Base-by-base conservation (phyloP, 1,139 yeast species). In the Yamadazyma dushanensis region DNA sequence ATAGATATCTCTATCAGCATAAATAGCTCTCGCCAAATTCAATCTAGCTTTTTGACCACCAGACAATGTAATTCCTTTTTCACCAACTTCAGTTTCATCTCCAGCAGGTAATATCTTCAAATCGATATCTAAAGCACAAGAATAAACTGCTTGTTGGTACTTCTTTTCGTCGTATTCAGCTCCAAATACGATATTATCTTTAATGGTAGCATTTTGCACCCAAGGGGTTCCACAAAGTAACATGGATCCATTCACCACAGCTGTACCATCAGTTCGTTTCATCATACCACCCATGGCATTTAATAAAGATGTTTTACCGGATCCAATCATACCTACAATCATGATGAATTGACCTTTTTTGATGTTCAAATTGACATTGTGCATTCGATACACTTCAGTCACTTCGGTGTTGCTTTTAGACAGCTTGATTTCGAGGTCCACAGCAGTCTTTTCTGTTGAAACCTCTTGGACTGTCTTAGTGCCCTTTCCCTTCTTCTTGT, bases 251-350 rank as follows among this genome's bases (percentile, higher is more conserved):
- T 54, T 54, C 2, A 76, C 52, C 3, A n/a, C 22, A 5, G 34
- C 17, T 0, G 50, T 24, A 26, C 83, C 83, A 1, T 44, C 20
- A 1, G 56, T 57, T 33, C 66, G 59, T 30, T 61, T 66, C 83
- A 78, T 78, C 32, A 68, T 60, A 0, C 89, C 88, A 4, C 78
- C 63, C 20, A 82, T 53, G 0, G 85, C 84, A 16, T 26, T 34
- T 13, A 42, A 61, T 31, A 83, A 59, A 2, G 87, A 78, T 0
- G 85, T 66, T 49, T 83, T 83, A 31, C 94, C 94, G 0, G 85
- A 67, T 2, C 92, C 92, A 50, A 83, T 79, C 6, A 76, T 55
- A 23, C 94, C 94, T 2, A 86, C 80, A n/a, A 84, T 66, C 41
- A 81, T 80, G 5, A 83, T 64, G 42, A 84, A 78, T 51, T 82